Percentiles rank a stretch among this genome's conserved stretches.
These are phyloP conservation scores for Grigorovia transvaalensis DNA, from an alignment of 805 yeast species.

Conservation along the genomic window DNA sequence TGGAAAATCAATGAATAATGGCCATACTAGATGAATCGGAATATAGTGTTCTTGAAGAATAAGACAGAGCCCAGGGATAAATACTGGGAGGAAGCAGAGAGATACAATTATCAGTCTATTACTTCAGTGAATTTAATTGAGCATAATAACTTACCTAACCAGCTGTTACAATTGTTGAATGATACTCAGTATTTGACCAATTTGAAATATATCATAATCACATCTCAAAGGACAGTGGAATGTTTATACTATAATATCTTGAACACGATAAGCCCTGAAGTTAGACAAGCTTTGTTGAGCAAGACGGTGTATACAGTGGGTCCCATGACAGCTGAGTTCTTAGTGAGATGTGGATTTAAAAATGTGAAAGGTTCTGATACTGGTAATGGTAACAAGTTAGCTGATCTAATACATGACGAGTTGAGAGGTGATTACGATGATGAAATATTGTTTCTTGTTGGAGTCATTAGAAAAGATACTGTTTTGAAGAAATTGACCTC, in stretches of 20 bases:
- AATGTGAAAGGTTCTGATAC: slow-evolving; percentile 57
- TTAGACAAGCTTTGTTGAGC: slow-evolving; percentile 25
- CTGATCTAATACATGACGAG: slow-evolving; percentile 48
- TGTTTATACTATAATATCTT: slow-evolving; percentile 43
- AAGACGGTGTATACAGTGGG: slow-evolving; percentile 81
- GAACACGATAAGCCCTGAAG: slow-evolving; percentile 10
- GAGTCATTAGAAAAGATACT: slow-evolving; percentile 72
- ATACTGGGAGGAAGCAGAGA: slow-evolving; percentile 38
- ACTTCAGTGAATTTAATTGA: slow-evolving; percentile 63
- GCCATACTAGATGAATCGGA: background rate
- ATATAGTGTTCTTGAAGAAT: slow-evolving; percentile 56
- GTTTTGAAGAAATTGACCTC: slow-evolving; percentile 51
- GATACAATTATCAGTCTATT: slow-evolving; percentile 30
- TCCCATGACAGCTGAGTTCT: slow-evolving; percentile 65
- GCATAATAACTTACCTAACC: slow-evolving; percentile 42
- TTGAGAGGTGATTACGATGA: slow-evolving; percentile 3
- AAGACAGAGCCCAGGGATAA: slow-evolving; percentile 59
- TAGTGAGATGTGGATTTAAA: slow-evolving; percentile 51
- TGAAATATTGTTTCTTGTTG: slow-evolving; percentile 65
- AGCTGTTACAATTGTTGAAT: slow-evolving; percentile 36
- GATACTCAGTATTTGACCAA: slow-evolving; percentile 33
- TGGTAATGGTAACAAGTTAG: slow-evolving; percentile 68
- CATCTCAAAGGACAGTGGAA: slow-evolving; percentile 89
- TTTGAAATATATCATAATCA: slow-evolving; percentile 54
- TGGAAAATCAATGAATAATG: background rate